phyloP scores from a whole-genome alignment of 2,329 filamentous ascomycete genomes.

The Ilyonectria destructans region DNA sequence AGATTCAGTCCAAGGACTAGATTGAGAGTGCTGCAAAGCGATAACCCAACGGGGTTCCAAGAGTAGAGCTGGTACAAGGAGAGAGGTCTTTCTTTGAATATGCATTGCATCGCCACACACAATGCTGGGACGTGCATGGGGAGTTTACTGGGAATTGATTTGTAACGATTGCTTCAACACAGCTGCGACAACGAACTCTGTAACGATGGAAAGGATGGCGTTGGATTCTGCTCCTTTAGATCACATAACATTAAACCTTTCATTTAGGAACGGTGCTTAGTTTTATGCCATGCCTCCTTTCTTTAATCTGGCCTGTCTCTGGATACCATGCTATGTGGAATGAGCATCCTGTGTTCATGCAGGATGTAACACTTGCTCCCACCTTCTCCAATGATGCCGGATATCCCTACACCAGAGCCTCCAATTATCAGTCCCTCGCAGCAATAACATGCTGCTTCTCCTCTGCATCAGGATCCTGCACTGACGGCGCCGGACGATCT shows the following conservation, averaged over 20 bases:
- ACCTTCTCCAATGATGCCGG: constrained; percentile 11
- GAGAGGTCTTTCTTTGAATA: background rate
- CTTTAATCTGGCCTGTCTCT: background rate
- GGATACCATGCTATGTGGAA: constrained; percentile 4
- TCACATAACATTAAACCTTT: constrained; percentile 14
- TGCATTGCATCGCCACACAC: constrained; percentile 2
- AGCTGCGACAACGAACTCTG: constrained; percentile 14
- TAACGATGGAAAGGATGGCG: constrained; percentile 27
- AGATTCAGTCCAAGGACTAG: constrained; percentile 77
- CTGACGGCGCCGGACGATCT: constrained; percentile 64
- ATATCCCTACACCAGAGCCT: background rate
- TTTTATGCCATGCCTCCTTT: background rate
- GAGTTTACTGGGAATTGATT: constrained; percentile 37
- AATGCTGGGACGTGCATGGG: constrained; percentile 26
- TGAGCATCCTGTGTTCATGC: background rate
- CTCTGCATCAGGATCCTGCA: constrained; percentile 53
- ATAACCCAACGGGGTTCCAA: background rate
- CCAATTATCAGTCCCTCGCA: constrained; percentile 38
- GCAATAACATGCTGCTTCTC: constrained; percentile 49
- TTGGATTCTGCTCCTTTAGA: constrained; percentile 34
- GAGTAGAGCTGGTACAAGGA: background rate
- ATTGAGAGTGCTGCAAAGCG: constrained; percentile 3
- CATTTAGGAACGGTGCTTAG: background rate
- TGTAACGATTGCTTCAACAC: constrained; percentile 20
- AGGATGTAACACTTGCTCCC: background rate